Evolutionary conservation across 352 stramenopile genomes (phyloP), one percentile per base, ranked within the genome.

Genomic region (Nothophytophthora sp.): DNA sequence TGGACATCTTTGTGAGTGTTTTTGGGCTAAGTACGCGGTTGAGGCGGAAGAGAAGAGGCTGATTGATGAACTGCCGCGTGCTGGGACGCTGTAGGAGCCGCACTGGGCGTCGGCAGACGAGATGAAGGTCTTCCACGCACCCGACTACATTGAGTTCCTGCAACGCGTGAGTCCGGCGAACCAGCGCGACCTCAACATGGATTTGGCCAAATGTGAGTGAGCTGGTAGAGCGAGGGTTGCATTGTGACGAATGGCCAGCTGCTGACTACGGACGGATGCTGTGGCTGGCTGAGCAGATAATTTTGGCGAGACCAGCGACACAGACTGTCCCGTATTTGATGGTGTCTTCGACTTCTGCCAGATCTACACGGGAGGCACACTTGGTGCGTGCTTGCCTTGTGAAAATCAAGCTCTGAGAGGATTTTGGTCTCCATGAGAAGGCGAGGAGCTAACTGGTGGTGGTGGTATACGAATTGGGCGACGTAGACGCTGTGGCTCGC

Each of bases 311-410:
- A 92, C 89, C 19, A 64, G 55, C 41, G 55, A 64, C 28, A 98
- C 92, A 6, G 97, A 99, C 72, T 99, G 97, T 70, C 97, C 97
- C 5, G 90, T 99, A 5, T 99, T 99, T 66, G 96, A 99, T 69
- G 97, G 96, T 19, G 76, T 99, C 12, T 99, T 98, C 60, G 92
- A 99, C 57, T 99, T 99, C 63, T 99, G 95, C 49, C 89, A 97
- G 53, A 84, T 99, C 15, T 99, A 99, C 67, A 92, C 96, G 2
- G 96, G 96, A 25, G 96, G 88, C 23, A 98, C 87, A 5, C 62
- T 99, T 20, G 84, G 83, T 92, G 61, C 22, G 69, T 55, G 7
- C n/a, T n/a, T n/a, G n/a, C n/a, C n/a, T n/a, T n/a, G 1, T 20
- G 32, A 15, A 16, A 18, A 23, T 39, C n/a, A 25, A 46, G 18